Evolutionary conservation across 352 stramenopile species (phyloP), one percentile per base, ranked within the genome.

Genomic region (Globisporangium acanthophoron): DNA sequence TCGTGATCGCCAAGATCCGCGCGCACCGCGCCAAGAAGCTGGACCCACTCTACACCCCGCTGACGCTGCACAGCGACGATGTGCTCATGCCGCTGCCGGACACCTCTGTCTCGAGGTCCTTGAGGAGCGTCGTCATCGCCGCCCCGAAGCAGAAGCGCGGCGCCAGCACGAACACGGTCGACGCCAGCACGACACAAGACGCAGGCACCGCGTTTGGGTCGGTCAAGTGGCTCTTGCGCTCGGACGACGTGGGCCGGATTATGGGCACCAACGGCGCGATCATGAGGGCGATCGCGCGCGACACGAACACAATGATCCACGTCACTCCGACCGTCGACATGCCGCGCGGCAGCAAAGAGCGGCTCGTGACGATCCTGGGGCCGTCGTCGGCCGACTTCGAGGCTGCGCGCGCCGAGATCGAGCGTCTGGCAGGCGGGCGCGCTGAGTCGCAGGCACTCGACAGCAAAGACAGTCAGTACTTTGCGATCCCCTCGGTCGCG

Each of bases 1-100:
- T 89, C 12, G 68, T 87, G 3, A 76, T 91, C 35, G 75, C 77
- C 1, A 69, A 65, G 20, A 81, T 91, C 45, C 77, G 78, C 6
- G 66, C 66, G 11, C 74, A 74, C 58, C 69, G 74, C 37, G 58
- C 58, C 24, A 59, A 68, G 15, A 82, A 83, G 51, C 47, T 58
- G 1, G 72, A 91, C 52, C 73, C 77, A 8, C 78, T 71, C 54
- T 91, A 91, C 59, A 65, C 71, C 27, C 58, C 71, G 29, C 58
- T 90, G 27, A 64, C 52, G 12, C 18, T 56, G 2, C 64, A 69
- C 20, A 31, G 57, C 1, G 46, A 5, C 11, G 62, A 74, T 11
- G 15, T 56, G 27, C 24, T 71, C 27, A 56, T 79, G 6, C 61
- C 69, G 18, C 60, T 87, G 20, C 61, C 68, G 5, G 64, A 75